Evolutionary conservation across 2,329 filamentous ascomycete genomes (phyloP).

Genomic region (Phyllosticta capitalensis): DNA sequence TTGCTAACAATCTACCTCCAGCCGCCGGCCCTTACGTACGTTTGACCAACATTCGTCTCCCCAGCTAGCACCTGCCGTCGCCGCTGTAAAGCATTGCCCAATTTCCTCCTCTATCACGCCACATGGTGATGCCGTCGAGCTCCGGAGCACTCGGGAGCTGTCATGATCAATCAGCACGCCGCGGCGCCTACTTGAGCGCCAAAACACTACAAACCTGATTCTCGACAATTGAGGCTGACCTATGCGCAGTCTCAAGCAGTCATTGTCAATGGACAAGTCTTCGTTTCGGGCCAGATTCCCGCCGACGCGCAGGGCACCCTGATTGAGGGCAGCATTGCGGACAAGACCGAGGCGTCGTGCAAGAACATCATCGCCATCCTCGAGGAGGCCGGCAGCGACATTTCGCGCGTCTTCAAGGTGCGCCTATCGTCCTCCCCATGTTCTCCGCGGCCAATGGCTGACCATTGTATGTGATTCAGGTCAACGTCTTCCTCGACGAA

Average conservation of each 20-base stretch:
- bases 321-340: slow-evolving; percentile 53
- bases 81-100: background rate
- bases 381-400: slow-evolving; percentile 65
- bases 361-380: slow-evolving; percentile 80
- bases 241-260: slow-evolving; percentile 46
- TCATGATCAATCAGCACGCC: background rate
- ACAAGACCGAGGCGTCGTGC: slow-evolving; percentile 62
- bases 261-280: slow-evolving; percentile 58
- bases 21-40: slow-evolving; percentile 36
- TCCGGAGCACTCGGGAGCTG: background rate
- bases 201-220: background rate
- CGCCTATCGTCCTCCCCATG: background rate
- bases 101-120: background rate
- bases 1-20: slow-evolving; percentile 16
- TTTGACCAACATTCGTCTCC: slow-evolving; percentile 12
- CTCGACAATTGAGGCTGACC: slow-evolving; percentile 3
- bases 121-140: background rate
- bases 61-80: background rate
- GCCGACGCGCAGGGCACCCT: slow-evolving; percentile 52
- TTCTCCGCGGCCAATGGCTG: background rate
- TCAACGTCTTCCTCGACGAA: slow-evolving; percentile 72
- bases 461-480: slow-evolving; percentile 17
- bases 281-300: slow-evolving; percentile 69
- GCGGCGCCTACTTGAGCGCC: background rate
- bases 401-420: slow-evolving; percentile 80